phyloP scores from a whole-genome alignment of 257 asterid species.

The Jasminum sambac region DNA sequence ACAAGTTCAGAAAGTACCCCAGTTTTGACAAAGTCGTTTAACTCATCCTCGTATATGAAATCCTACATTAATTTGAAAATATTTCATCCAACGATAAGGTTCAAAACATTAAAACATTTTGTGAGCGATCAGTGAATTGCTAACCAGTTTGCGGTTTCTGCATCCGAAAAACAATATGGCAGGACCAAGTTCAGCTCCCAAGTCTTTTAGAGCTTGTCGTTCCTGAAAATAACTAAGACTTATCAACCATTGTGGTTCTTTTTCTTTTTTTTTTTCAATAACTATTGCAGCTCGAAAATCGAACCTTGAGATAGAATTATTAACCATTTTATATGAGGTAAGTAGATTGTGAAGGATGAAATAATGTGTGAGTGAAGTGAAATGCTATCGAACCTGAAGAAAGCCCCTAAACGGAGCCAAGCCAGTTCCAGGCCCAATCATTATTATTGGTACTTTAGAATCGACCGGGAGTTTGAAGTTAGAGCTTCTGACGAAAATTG shows the following conservation, averaged over 20 bases:
- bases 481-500: conserved; percentile 77
- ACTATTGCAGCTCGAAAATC: too few relatives aligned
- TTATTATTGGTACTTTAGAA: conserved; percentile 73
- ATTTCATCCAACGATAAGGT: neutral
- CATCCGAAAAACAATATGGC: conserved; percentile 86
- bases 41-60: conserved; percentile 76
- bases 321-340: conserved; percentile 14
- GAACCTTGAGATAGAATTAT: too few relatives aligned
- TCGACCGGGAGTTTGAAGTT: conserved; percentile 88
- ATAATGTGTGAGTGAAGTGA: neutral
- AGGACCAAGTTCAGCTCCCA: conserved; percentile 86
- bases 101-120: conserved; percentile 7
- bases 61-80: conserved; percentile 47
- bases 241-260: neutral
- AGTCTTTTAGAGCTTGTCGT: conserved; percentile 81
- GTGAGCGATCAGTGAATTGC: conserved; percentile 29
- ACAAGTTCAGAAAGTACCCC: conserved; percentile 79
- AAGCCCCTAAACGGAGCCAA: conserved; percentile 99
- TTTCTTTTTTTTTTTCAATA: too few relatives aligned
- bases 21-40: conserved; percentile 60
- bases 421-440: conserved; percentile 99
- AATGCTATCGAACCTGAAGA: conserved; percentile 67
- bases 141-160: conserved; percentile 84
- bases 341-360: conserved; percentile 10
- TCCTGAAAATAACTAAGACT: conserved; percentile 58